Evolutionary conservation across 2,329 filamentous ascomycete genomes (phyloP).

Genomic region (Cordyceps fumosorosea): DNA sequence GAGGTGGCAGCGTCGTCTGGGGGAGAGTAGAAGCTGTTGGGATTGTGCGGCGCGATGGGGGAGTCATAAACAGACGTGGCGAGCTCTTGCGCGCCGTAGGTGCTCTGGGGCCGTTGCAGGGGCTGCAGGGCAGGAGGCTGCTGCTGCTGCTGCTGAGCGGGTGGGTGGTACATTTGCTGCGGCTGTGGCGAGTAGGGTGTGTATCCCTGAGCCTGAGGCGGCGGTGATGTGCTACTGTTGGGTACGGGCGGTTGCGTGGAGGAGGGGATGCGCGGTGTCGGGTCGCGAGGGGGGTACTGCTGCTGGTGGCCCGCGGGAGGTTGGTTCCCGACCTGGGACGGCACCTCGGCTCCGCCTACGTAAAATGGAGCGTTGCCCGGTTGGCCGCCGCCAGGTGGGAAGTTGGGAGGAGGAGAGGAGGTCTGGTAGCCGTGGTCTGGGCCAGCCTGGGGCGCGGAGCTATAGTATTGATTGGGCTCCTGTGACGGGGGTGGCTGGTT

Average conservation of each 20-base stretch:
- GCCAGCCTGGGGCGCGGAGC: conserved; percentile 42
- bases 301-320: conserved; percentile 22
- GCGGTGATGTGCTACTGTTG: conserved; percentile 44
- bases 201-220: conserved; percentile 36
- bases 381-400: conserved; percentile 44
- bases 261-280: conserved; percentile 42
- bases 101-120: conserved; percentile 56
- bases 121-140: conserved; percentile 41
- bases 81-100: conserved; percentile 69
- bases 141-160: conserved; percentile 39
- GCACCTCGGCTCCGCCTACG: conserved; percentile 51
- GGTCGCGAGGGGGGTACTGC: conserved; percentile 44
- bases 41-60: conserved; percentile 52
- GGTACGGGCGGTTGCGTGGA: conserved; percentile 43
- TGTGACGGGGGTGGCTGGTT: conserved; percentile 40
- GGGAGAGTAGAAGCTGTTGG: conserved; percentile 31
- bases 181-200: conserved; percentile 37
- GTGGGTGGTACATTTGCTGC: conserved; percentile 23
- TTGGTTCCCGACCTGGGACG: conserved; percentile 28
- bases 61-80: conserved; percentile 73
- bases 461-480: conserved; percentile 64
- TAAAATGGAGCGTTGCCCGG: conserved; percentile 58
- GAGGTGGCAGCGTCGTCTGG: conserved; percentile 36
- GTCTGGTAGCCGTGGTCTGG: conserved; percentile 40
- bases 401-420: conserved; percentile 46